These are phyloP conservation scores for Trichocladium antarcticum DNA, from an alignment of 495 filamentous ascomycete genomes.

Conservation along the genomic window DNA sequence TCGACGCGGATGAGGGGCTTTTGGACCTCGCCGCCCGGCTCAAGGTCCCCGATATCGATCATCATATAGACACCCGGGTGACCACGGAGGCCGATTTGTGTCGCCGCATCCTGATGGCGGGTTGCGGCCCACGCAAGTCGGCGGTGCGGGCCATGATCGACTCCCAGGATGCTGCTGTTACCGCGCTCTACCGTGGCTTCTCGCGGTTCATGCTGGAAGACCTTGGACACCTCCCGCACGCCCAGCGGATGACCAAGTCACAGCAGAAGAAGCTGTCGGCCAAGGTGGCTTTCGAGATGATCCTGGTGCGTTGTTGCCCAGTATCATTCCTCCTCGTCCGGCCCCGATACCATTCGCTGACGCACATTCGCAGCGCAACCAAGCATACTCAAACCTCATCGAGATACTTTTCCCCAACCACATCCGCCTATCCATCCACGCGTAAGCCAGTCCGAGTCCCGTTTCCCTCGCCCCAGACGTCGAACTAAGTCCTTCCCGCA, in stretches of 20 bases:
- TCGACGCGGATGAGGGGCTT: background rate
- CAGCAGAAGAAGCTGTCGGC: slow-evolving; percentile 15
- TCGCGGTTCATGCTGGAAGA: slow-evolving; percentile 41
- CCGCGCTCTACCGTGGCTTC: slow-evolving; percentile 36
- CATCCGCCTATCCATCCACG: slow-evolving; percentile 13
- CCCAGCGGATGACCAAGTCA: slow-evolving; percentile 12
- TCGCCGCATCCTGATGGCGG: slow-evolving; percentile 28
- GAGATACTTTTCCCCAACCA: slow-evolving; percentile 10
- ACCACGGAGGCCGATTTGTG: slow-evolving; percentile 30
- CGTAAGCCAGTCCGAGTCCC: background rate
- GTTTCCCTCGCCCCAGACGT: too few relatives aligned
- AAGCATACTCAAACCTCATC: slow-evolving; percentile 14
- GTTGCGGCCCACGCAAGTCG: slow-evolving; percentile 19
- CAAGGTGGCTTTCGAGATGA: slow-evolving; percentile 16
- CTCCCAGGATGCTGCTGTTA: slow-evolving; percentile 21
- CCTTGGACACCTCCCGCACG: slow-evolving; percentile 23
- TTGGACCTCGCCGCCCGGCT: slow-evolving; percentile 1
- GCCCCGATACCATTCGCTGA: background rate
- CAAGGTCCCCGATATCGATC: slow-evolving; percentile 15
- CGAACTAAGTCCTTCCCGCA: too few relatives aligned
- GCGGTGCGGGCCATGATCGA: slow-evolving; percentile 28
- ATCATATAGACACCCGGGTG: slow-evolving; percentile 22
- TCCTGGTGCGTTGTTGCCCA: background rate
- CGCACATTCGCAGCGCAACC: slow-evolving; percentile 5
- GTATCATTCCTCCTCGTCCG: too few relatives aligned